phyloP scores from a whole-genome alignment of 345 rosid genomes.

The Linum tenue region DNA sequence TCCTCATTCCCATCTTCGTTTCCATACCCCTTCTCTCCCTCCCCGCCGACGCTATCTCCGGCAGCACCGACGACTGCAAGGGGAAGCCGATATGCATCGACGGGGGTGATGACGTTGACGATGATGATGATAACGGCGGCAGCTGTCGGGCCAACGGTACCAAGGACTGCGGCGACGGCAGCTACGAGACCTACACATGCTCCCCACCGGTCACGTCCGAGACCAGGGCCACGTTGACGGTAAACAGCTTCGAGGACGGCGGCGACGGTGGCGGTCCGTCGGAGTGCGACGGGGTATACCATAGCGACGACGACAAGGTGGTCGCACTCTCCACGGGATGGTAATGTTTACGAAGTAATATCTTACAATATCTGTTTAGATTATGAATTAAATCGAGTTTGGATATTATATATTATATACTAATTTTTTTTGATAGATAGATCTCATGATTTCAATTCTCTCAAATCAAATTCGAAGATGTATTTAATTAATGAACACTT shows the following conservation, averaged over 20 bases:
- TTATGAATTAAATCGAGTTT: too few species aligned
- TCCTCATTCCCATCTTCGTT: not conserved
- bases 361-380: too few species aligned
- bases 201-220: conserved; percentile 25
- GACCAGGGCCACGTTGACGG: conserved; percentile 17
- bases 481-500: too few species aligned
- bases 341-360: conserved; percentile 4
- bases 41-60: conserved; percentile 22
- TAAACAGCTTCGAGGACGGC: conserved; percentile 33
- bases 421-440: too few species aligned
- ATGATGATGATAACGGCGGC: not conserved
- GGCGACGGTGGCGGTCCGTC: conserved; percentile 26
- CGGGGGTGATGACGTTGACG: not conserved
- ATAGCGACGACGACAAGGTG: conserved; percentile 10
- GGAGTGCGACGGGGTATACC: conserved; percentile 21
- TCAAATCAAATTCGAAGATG: too few species aligned
- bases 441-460: too few species aligned
- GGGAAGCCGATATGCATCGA: conserved; percentile 33
- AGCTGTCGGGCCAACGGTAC: not conserved
- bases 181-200: conserved; percentile 7
- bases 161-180: not conserved
- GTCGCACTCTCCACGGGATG: conserved; percentile 38
- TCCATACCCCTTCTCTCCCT: not conserved
- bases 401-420: too few species aligned
- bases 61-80: conserved; percentile 31